A percentile compares a stretch with the other conserved stretches of the same genome.
These are phyloP conservation scores for Phytophthora syringae DNA, from an alignment of 352 stramenopile genomes.

Conservation along the genomic window DNA sequence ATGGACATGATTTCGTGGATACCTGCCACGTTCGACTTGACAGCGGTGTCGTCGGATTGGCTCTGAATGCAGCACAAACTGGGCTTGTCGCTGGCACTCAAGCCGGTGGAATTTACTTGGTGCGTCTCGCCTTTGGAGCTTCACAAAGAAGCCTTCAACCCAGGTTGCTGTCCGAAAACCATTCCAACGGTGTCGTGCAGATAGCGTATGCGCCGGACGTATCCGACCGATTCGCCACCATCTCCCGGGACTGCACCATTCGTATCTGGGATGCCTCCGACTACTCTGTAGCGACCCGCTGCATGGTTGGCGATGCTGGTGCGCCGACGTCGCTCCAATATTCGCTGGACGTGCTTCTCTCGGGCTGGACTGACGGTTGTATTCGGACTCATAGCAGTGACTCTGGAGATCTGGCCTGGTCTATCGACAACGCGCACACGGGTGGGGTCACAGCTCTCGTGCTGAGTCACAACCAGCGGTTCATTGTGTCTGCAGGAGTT, in stretches of 20 bases:
- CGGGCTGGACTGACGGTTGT: slow-evolving; percentile 90
- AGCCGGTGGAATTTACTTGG: slow-evolving; percentile 76
- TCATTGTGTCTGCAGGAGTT: slow-evolving; percentile 82
- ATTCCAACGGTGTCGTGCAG: slow-evolving; percentile 75
- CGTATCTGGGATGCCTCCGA: slow-evolving; percentile 91
- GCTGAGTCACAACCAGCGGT: slow-evolving; percentile 91
- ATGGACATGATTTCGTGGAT: slow-evolving; percentile 78
- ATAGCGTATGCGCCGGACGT: slow-evolving; percentile 81
- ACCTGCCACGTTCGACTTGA: slow-evolving; percentile 72
- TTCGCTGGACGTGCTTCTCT: slow-evolving; percentile 88
- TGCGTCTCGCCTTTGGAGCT: slow-evolving; percentile 61
- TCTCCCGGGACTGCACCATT: slow-evolving; percentile 87
- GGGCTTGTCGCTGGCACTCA: slow-evolving; percentile 81
- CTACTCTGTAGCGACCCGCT: slow-evolving; percentile 74
- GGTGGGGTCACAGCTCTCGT: slow-evolving; percentile 90
- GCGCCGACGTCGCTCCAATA: slow-evolving; percentile 81
- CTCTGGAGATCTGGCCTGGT: slow-evolving; percentile 84
- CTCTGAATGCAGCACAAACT: slow-evolving; percentile 65
- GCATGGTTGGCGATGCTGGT: slow-evolving; percentile 64
- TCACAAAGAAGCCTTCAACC: slow-evolving; percentile 30
- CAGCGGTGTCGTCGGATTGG: slow-evolving; percentile 61
- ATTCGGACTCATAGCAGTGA: slow-evolving; percentile 90
- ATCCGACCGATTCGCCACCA: slow-evolving; percentile 91
- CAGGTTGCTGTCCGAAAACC: slow-evolving; percentile 69
- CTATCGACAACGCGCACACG: slow-evolving; percentile 91